phyloP scores from a whole-genome alignment of 164 flowering plant genomes.

The Piper longum region DNA sequence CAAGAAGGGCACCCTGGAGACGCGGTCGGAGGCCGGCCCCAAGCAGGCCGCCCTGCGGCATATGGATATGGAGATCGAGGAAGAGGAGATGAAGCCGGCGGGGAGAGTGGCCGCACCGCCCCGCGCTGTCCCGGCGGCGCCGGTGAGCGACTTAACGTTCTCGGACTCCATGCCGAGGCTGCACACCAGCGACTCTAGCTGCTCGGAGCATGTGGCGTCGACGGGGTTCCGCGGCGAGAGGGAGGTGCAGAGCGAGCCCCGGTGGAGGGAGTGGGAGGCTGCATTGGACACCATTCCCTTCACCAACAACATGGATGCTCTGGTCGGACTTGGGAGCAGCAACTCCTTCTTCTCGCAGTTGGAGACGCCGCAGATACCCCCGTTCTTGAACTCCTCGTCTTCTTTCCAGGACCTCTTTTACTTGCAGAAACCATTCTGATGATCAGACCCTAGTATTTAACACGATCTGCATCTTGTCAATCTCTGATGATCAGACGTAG shows the following conservation, averaged over 20 bases:
- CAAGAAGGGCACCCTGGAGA: constrained; percentile 9
- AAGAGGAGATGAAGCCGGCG: neutral
- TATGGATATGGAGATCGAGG: neutral
- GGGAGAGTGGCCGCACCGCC: neutral
- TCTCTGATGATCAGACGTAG: no score
- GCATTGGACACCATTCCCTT: constrained; percentile 1
- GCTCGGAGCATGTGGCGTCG: constrained; percentile 11
- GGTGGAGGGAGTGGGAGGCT: constrained; percentile 8
- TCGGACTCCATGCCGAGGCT: constrained; percentile 10
- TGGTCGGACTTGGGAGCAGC: neutral
- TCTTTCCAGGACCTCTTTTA: constrained; percentile 7
- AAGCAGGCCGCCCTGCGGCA: neutral
- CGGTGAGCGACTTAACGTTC: constrained; percentile 3
- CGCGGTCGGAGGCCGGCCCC: neutral
- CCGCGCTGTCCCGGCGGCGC: neutral
- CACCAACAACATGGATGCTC: constrained; percentile 4
- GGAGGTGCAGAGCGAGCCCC: constrained; percentile 15
- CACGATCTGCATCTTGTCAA: no score
- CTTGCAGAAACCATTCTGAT: constrained; percentile 9
- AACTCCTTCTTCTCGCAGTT: constrained; percentile 4
- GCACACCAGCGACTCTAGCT: constrained; percentile 13
- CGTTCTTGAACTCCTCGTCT: constrained; percentile 1
- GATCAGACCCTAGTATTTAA: no score
- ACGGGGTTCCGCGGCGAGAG: constrained; percentile 11
- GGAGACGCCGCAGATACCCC: constrained; percentile 10